A percentile compares a stretch with the other conserved stretches of the same genome.
Evolutionary conservation across 495 filamentous ascomycete species (phyloP).

Genomic region (Penicillium salamii): DNA sequence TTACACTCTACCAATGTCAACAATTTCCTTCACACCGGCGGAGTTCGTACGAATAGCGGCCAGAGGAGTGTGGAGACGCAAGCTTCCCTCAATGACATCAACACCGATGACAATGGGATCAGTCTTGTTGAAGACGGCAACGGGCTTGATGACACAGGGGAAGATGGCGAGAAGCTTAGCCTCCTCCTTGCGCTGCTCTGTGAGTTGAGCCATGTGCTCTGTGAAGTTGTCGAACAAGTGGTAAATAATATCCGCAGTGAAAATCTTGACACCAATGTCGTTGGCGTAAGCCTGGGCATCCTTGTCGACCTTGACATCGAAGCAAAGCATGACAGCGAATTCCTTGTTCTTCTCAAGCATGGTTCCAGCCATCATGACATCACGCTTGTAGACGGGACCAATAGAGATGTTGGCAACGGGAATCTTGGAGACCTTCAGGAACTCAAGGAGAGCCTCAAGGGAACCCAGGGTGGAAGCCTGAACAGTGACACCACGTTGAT

Average conservation of each 20-base stretch:
- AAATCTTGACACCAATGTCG: slow-evolving; percentile 95
- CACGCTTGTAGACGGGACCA: slow-evolving; percentile 96
- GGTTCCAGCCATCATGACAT: slow-evolving; percentile 92
- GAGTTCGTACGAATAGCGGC: slow-evolving; percentile 78
- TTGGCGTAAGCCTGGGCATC: slow-evolving; percentile 90
- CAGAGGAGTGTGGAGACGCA: slow-evolving; percentile 84
- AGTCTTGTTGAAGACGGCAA: slow-evolving; percentile 98
- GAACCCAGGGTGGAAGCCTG: slow-evolving; percentile 98
- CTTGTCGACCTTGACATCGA: slow-evolving; percentile 99
- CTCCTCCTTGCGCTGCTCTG: slow-evolving; percentile 92
- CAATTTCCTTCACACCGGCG: slow-evolving; percentile 72
- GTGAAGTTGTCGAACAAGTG: slow-evolving; percentile 97
- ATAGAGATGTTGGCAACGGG: slow-evolving; percentile 97
- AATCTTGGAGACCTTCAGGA: slow-evolving; percentile 91
- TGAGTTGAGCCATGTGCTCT: slow-evolving; percentile 81
- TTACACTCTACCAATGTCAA: slow-evolving; percentile 92
- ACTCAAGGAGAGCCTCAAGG: slow-evolving; percentile 93
- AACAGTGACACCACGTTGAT: slow-evolving; percentile 90
- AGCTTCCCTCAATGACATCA: slow-evolving; percentile 85
- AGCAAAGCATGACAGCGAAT: slow-evolving; percentile 98
- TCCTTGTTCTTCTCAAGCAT: slow-evolving; percentile 98
- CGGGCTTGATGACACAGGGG: slow-evolving; percentile 83
- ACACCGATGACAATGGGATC: slow-evolving; percentile 94
- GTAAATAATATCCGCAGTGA: slow-evolving; percentile 98
- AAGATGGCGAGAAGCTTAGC: slow-evolving; percentile 94